phyloP scores from a whole-genome alignment of 495 filamentous ascomycete genomes.

The Neurospora sp. region DNA sequence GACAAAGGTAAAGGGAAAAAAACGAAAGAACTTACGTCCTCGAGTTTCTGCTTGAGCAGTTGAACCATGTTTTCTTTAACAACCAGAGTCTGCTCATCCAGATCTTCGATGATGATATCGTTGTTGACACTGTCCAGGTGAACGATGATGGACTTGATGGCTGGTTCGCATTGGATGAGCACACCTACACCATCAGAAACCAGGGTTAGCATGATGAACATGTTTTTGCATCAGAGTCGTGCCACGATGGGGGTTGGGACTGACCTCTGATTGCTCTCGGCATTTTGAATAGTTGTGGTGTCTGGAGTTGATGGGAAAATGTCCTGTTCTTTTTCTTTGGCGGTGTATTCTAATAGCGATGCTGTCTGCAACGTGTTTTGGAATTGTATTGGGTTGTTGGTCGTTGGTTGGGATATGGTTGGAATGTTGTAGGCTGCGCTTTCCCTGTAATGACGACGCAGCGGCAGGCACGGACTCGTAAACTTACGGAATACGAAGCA shows the following conservation, averaged over 20 bases:
- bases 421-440: not conserved
- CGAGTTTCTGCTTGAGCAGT: constrained; percentile 49
- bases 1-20: not conserved
- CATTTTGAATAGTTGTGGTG: not conserved
- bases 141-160: constrained; percentile 50
- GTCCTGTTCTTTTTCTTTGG: not conserved
- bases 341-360: not conserved
- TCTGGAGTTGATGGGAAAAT: not conserved
- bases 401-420: not conserved
- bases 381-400: not conserved
- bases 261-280: not conserved
- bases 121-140: constrained; percentile 46
- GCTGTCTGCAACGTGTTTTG: not conserved
- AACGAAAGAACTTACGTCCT: constrained; percentile 33
- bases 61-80: constrained; percentile 61
- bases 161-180: constrained; percentile 62
- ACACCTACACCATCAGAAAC: constrained; percentile 38
- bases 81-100: constrained; percentile 63
- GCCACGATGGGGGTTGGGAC: not conserved
- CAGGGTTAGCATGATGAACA: not conserved
- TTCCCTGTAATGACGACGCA: not conserved
- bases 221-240: not conserved
- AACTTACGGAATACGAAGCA: not conserved
- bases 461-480: not conserved
- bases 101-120: constrained; percentile 54